phyloP scores from a whole-genome alignment of 2,329 filamentous ascomycete genomes.

The Oidium heveae region DNA sequence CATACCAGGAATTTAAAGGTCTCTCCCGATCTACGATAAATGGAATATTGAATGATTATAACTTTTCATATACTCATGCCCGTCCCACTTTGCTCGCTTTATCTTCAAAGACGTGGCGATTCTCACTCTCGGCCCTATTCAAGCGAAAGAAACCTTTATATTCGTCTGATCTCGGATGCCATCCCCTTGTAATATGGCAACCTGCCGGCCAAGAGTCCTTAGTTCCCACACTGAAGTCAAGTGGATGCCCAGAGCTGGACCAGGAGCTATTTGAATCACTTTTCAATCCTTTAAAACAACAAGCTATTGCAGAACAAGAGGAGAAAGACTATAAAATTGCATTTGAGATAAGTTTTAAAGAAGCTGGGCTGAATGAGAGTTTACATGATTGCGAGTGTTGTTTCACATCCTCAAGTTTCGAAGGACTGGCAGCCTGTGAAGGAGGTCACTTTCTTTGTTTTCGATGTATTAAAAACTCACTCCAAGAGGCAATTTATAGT shows the following conservation, averaged over 20 bases:
- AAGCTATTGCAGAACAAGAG: constrained; percentile 20
- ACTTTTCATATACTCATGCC: constrained; percentile 52
- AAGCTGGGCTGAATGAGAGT: constrained; percentile 30
- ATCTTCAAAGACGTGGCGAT: constrained; percentile 53
- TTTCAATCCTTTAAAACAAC: constrained; percentile 25
- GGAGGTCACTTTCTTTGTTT: constrained; percentile 55
- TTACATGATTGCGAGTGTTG: constrained; percentile 56
- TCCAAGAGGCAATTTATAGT: constrained; percentile 74
- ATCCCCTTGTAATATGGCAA: constrained; percentile 38
- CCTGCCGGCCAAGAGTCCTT: constrained; percentile 28
- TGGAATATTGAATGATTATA: constrained; percentile 56
- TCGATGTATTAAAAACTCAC: constrained; percentile 55
- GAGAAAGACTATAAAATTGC: constrained; percentile 28
- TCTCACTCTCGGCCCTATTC: constrained; percentile 46
- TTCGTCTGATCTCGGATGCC: constrained; percentile 27
- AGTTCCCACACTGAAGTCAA: constrained; percentile 36
- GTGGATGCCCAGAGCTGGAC: constrained; percentile 38
- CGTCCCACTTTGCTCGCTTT: constrained; percentile 43
- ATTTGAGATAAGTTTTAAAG: constrained; percentile 26
- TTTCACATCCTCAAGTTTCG: constrained; percentile 44
- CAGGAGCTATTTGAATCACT: constrained; percentile 33
- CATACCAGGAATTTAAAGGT: constrained; percentile 46
- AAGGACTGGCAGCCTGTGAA: constrained; percentile 50
- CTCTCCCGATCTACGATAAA: constrained; percentile 49
- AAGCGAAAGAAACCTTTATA: constrained; percentile 33